phyloP scores from a whole-genome alignment of 164 flowering plant genomes.

The Tetracentron sinense region DNA sequence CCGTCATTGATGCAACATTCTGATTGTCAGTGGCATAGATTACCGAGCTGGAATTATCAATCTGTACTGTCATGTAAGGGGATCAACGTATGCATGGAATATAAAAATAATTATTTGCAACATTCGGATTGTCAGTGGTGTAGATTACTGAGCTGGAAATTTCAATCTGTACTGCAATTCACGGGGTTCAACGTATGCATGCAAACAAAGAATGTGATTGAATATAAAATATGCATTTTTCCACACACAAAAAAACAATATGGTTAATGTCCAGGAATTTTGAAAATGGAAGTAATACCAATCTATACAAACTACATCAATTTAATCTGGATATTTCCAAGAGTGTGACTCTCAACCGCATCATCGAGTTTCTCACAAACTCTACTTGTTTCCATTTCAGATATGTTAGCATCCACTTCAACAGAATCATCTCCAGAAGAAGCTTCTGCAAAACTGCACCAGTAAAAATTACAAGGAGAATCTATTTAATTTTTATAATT shows the following conservation, averaged over 20 bases:
- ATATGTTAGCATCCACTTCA: slow-evolving; percentile 29
- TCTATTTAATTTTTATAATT: not conserved
- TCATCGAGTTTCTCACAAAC: slow-evolving; percentile 14
- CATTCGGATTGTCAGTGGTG: slow-evolving; percentile 25
- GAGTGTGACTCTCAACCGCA: slow-evolving; percentile 1
- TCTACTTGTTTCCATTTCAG: slow-evolving; percentile 36
- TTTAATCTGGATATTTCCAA: slow-evolving; percentile 26
- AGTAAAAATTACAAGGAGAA: too few relatives aligned
- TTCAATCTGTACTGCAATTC: slow-evolving; percentile 28
- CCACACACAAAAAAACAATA: not conserved
- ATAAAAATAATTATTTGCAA: not conserved
- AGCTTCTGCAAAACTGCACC: slow-evolving; percentile 51
- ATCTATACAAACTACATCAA: not conserved
- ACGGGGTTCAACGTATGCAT: slow-evolving; percentile 20
- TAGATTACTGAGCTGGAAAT: slow-evolving; percentile 10
- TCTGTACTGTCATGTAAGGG: slow-evolving; percentile 35
- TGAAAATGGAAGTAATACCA: not conserved
- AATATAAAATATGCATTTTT: not conserved
- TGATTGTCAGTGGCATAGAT: slow-evolving; percentile 20
- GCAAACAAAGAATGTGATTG: not conserved
- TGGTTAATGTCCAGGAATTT: not conserved
- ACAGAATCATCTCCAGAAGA: slow-evolving; percentile 52
- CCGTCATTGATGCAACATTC: slow-evolving; percentile 17
- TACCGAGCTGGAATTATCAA: slow-evolving; percentile 11
- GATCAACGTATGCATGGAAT: slow-evolving; percentile 1